Evolutionary conservation across 176 grass and related monocot species (phyloP).

Genomic region (Carex scoparia): DNA sequence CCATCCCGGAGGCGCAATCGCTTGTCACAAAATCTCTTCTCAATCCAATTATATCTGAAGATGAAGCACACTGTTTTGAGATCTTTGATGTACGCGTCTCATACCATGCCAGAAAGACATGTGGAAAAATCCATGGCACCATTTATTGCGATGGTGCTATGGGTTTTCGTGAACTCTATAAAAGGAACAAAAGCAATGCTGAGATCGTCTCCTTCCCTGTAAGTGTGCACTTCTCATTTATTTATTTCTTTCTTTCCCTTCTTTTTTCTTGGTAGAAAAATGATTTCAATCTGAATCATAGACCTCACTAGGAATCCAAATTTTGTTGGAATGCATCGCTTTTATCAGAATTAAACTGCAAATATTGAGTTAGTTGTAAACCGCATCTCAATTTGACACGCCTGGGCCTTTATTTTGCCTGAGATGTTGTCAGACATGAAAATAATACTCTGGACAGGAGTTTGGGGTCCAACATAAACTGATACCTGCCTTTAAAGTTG

Average conservation of each 20-base stretch:
- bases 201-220: conserved; percentile 3
- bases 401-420: not conserved
- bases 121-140: not conserved
- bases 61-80: not conserved
- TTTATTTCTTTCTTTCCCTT: not conserved
- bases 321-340: not conserved
- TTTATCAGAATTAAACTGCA: not conserved
- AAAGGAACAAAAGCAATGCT: not conserved
- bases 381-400: not conserved
- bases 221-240: not conserved
- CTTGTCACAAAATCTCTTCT: not conserved
- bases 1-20: not conserved
- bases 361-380: not conserved
- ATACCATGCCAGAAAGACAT: not conserved
- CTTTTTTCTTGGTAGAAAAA: not conserved
- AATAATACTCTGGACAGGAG: not conserved
- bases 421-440: not conserved
- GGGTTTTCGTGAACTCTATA: not conserved
- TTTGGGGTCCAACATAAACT: not conserved
- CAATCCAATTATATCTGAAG: not conserved
- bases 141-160: not conserved
- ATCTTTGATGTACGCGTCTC: conserved; percentile 5
- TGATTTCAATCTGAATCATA: not conserved
- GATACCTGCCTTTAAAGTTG: not conserved
- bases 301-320: not conserved